Evolutionary conservation across 768 basidiomycete species (phyloP).

Genomic region (Termitomyces sp.): DNA sequence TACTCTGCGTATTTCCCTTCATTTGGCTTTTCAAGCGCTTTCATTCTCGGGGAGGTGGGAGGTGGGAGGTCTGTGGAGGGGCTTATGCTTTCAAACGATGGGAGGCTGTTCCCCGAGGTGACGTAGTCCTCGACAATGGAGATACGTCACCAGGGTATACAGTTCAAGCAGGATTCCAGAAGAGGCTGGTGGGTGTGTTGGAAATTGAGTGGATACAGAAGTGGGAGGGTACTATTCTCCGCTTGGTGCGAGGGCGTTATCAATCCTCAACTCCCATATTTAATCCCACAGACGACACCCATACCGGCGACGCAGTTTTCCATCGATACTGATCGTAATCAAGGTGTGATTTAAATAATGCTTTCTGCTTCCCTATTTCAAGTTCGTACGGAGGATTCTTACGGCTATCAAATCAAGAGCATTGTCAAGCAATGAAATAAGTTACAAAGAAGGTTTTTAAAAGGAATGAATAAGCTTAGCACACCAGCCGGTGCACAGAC

Average conservation of each 20-base stretch:
- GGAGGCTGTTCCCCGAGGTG: slow-evolving; percentile 18
- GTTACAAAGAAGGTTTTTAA: slow-evolving; percentile 2
- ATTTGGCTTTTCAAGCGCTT: slow-evolving; percentile 78
- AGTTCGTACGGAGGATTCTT: background rate
- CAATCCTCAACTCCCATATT: slow-evolving; percentile 32
- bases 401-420: slow-evolving; percentile 3
- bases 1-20: slow-evolving; percentile 72
- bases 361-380: background rate
- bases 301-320: background rate
- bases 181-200: slow-evolving; percentile 43
- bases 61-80: slow-evolving; percentile 72
- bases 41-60: slow-evolving; percentile 60
- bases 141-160: slow-evolving; percentile 6
- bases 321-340: slow-evolving; percentile 26
- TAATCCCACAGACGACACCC: slow-evolving; percentile 8
- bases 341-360: background rate
- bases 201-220: slow-evolving; percentile 78
- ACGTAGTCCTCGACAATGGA: background rate
- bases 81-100: slow-evolving; percentile 67
- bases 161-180: slow-evolving; percentile 15
- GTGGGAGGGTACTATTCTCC: slow-evolving; percentile 68
- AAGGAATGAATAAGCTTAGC: slow-evolving; percentile 1
- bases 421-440: slow-evolving; percentile 6
- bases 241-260: slow-evolving; percentile 45
- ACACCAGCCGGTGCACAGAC: background rate